phyloP scores from a whole-genome alignment of 106 monocot species.

The Acorus gramineus region DNA sequence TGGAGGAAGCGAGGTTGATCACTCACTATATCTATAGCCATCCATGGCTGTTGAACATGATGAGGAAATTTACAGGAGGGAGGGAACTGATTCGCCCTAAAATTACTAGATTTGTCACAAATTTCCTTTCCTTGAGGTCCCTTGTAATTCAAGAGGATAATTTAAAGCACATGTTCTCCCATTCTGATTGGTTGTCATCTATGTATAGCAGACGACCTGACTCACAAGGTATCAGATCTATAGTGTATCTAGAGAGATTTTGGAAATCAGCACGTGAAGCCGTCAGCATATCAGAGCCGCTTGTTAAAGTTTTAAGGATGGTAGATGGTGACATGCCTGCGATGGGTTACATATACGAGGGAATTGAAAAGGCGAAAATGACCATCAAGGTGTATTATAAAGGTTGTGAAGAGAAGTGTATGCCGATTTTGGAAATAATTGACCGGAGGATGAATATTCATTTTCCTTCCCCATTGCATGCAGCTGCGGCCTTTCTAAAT shows the following conservation, averaged over 20 bases:
- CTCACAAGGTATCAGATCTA: slow-evolving; percentile 30
- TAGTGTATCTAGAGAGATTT: slow-evolving; percentile 36
- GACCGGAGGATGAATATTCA: slow-evolving; percentile 34
- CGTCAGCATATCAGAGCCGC: slow-evolving; percentile 26
- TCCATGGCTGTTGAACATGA: slow-evolving; percentile 15
- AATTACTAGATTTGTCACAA: slow-evolving; percentile 18
- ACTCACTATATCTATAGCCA: slow-evolving; percentile 20
- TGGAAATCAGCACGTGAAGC: slow-evolving; percentile 40
- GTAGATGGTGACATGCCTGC: slow-evolving; percentile 47
- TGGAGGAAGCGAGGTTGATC: slow-evolving; percentile 26
- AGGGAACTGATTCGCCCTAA: slow-evolving; percentile 32
- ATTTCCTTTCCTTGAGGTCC: slow-evolving; percentile 41
- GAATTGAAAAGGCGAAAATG: slow-evolving; percentile 37
- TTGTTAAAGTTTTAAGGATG: slow-evolving; percentile 36
- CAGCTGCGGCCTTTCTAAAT: slow-evolving; percentile 45
- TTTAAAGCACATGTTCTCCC: slow-evolving; percentile 40
- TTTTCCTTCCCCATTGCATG: slow-evolving; percentile 24
- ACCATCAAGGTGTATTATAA: slow-evolving; percentile 23
- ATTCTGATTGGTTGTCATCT: slow-evolving; percentile 39
- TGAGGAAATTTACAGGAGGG: slow-evolving; percentile 25
- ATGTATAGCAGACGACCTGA: slow-evolving; percentile 22
- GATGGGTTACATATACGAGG: slow-evolving; percentile 41
- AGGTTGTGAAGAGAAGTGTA: slow-evolving; percentile 34
- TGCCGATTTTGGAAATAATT: slow-evolving; percentile 38
- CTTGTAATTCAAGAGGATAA: slow-evolving; percentile 31